Conservation (phyloP, 495 filamentous ascomycete genomes). For the Friedmanniomyces endolithicus region DNA sequence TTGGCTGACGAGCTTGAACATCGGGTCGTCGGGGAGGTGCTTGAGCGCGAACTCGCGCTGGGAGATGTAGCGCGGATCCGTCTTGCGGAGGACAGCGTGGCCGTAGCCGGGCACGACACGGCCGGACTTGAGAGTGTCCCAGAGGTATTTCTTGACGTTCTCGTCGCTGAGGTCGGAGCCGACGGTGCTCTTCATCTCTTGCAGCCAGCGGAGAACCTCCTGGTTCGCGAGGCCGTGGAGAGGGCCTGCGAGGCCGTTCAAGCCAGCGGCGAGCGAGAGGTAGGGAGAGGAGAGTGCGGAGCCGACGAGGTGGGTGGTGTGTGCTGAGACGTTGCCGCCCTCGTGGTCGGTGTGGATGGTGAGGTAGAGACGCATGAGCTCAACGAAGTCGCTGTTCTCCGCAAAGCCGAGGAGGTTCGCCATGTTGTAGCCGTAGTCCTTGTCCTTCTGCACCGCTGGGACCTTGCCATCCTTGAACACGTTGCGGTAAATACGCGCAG, state of each 20-base stretch:
- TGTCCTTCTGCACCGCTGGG: conserved; percentile 83
- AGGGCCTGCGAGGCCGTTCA: conserved; percentile 94
- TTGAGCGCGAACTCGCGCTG: conserved; percentile 91
- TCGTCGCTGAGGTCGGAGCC: conserved; percentile 90
- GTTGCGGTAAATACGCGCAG: conserved; percentile 97
- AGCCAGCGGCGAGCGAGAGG: conserved; percentile 88
- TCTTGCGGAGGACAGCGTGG: conserved; percentile 98
- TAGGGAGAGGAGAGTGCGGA: conserved; percentile 93
- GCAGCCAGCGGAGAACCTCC: conserved; percentile 97
- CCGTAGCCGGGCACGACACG: conserved; percentile 97
- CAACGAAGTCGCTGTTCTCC: conserved; percentile 91
- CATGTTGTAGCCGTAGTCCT: conserved; percentile 97
- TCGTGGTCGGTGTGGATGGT: conserved; percentile 98
- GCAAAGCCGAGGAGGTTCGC: conserved; percentile 96
- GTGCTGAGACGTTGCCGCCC: conserved; percentile 94
- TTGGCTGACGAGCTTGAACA: conserved; percentile 99
- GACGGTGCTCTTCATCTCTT: conserved; percentile 92
- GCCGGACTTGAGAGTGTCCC: conserved; percentile 88
- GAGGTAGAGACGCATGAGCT: conserved; percentile 95
- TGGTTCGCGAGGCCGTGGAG: conserved; percentile 99
- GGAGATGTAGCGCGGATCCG: conserved; percentile 93
- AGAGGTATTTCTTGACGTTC: conserved; percentile 94
- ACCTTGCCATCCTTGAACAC: conserved; percentile 99
- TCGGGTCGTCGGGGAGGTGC: conserved; percentile 86
- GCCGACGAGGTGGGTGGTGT: conserved; percentile 96